Conservation (phyloP, 768 basidiomycete genomes). For the Calocybe cyanea region DNA sequence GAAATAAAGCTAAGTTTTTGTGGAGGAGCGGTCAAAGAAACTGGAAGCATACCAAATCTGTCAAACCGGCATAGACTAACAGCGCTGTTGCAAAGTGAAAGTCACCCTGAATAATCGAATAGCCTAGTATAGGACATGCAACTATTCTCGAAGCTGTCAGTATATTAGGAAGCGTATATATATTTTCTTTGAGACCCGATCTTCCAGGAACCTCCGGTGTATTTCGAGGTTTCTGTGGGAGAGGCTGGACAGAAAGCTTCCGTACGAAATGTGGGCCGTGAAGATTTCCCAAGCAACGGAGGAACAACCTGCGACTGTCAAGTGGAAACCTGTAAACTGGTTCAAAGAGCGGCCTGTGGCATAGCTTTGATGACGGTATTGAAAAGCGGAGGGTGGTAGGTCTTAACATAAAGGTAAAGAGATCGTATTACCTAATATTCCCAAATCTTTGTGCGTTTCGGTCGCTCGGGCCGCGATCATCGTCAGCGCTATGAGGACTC, state of each 20-base stretch:
- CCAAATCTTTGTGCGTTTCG: too few species aligned
- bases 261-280: constrained; percentile 13
- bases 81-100: constrained; percentile 78
- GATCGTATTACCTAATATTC: too few species aligned
- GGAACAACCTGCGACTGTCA: not conserved
- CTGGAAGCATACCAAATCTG: constrained; percentile 70
- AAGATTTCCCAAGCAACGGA: not conserved
- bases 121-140: constrained; percentile 90
- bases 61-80: constrained; percentile 87
- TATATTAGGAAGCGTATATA: constrained; percentile 91
- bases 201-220: constrained; percentile 21
- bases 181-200: constrained; percentile 65
- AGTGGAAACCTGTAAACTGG: not conserved
- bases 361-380: constrained; percentile 3
- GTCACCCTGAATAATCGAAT: constrained; percentile 79
- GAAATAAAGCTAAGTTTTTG: constrained; percentile 9
- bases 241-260: constrained; percentile 16
- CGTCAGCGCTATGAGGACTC: too few species aligned
- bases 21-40: constrained; percentile 8
- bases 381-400: constrained; percentile 7
- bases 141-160: constrained; percentile 84
- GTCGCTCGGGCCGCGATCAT: too few species aligned
- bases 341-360: not conserved
- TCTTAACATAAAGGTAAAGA: constrained; percentile 12
- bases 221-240: constrained; percentile 10